Base-by-base conservation (phyloP, 441 rosid genomes). In the Brassica hybrid region DNA sequence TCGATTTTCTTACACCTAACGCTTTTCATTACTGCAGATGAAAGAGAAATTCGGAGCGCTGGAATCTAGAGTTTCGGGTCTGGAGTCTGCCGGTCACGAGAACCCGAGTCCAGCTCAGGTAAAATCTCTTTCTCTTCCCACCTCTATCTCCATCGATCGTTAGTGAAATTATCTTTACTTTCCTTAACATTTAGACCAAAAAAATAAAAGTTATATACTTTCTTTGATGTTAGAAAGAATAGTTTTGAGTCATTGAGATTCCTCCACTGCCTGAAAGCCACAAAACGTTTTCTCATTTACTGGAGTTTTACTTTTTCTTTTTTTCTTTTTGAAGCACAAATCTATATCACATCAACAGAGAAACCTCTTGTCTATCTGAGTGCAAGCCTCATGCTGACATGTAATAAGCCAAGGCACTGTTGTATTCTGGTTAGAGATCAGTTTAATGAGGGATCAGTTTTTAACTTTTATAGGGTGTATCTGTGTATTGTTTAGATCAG, bases 31-130 rank as follows among this genome's bases (percentile, higher is more conserved):
- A n/a, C 13, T 17, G 77, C 82, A 92, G 98, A 76, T 86, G 77
- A 85, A 84, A 85, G 89, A 89, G 77, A 83, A 86, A 65, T 89
- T 91, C 69, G 84, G 76, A 72, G 81, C 83, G 25, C 82, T 96
- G 58, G 97, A 90, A 83, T 82, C 82, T n/a, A 86, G 97, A 56
- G 84, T 92, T n/a, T 79, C 82, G 56, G 83, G 82, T 76, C 85
- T 96, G 58, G 98, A 96, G 79, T 83, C 91, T 5, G 9, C 82
- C 4, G 68, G 85, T 73, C 14, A 21, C 19, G 82, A 86, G 67
- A 80, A 77, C 13, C 59, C 73, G 45, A 76, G 16, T 67, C 82
- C 88, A 2, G 78, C 83, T 72, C 92, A 86, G 98, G 85, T n/a
- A n/a, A 30, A 30, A n/a, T n/a, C n/a, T n/a, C n/a, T n/a, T n/a